Conservation (phyloP, 192 early-diverging fungal species). For the Backusella mclennaniae region DNA sequence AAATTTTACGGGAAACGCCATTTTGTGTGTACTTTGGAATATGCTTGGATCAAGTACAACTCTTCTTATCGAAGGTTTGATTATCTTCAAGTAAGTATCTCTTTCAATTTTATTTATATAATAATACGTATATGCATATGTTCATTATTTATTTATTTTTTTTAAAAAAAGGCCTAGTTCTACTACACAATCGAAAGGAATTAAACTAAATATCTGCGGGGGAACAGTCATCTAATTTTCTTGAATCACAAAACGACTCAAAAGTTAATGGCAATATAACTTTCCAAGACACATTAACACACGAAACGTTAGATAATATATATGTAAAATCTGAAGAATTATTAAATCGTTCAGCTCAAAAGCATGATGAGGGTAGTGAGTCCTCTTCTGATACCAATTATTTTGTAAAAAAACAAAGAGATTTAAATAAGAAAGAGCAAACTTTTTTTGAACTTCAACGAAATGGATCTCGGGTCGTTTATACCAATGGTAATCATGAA, state of each 20-base stretch:
- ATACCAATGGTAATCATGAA: no score
- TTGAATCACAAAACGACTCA: not conserved
- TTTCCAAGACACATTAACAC: constrained; percentile 1
- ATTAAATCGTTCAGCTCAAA: not conserved
- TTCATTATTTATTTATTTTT: no score
- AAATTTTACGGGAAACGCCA: not conserved
- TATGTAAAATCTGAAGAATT: not conserved
- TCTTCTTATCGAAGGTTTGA: constrained; percentile 16
- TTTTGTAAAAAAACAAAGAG: no score
- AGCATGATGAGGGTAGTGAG: no score
- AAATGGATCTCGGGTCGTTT: no score
- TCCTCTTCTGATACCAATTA: no score
- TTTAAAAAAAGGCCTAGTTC: not conserved
- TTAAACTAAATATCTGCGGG: not conserved
- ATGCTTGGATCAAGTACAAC: constrained; percentile 12
- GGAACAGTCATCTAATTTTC: not conserved
- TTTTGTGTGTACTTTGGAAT: constrained; percentile 4
- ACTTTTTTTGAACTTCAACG: no score
- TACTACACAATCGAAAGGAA: not conserved
- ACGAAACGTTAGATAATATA: not conserved
- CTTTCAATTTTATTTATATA: no score
- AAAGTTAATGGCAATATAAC: not conserved
- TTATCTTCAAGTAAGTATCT: constrained; percentile 18
- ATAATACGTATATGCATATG: no score
- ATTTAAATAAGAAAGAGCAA: no score